phyloP scores from a whole-genome alignment of 352 stramenopile species.

The Phytophthora vignae region DNA sequence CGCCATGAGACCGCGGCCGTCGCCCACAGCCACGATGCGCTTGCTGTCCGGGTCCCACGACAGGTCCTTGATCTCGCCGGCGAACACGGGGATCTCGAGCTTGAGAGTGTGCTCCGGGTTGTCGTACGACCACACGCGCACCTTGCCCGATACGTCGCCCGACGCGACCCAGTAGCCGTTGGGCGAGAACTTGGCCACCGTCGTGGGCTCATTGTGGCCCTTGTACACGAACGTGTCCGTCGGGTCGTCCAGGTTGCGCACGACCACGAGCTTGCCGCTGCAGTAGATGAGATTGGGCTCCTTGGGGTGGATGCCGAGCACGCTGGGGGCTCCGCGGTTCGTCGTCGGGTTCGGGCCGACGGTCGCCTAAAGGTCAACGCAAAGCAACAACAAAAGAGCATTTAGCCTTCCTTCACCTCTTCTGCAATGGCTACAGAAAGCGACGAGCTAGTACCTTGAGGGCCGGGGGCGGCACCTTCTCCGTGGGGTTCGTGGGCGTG shows the following conservation, averaged over 20 bases:
- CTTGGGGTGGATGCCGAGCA: conserved; percentile 84
- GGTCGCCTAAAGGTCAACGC: not conserved
- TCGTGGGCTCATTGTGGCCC: conserved; percentile 93
- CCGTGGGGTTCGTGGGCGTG: conserved; percentile 59
- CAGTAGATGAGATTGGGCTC: conserved; percentile 93
- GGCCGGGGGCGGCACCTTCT: conserved; percentile 57
- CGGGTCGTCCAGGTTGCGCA: conserved; percentile 88
- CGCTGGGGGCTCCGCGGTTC: conserved; percentile 56
- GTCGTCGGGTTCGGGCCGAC: conserved; percentile 47
- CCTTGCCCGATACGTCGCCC: conserved; percentile 90
- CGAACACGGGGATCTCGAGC: conserved; percentile 91
- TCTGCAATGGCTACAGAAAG: not conserved
- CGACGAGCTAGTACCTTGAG: conserved; percentile 16
- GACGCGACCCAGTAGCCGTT: conserved; percentile 96
- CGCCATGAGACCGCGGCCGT: conserved; percentile 81
- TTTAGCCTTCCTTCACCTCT: not conserved
- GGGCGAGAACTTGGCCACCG: conserved; percentile 94
- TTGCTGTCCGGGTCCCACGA: conserved; percentile 97
- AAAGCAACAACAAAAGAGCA: not conserved
- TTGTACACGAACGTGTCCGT: conserved; percentile 95
- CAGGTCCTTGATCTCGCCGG: conserved; percentile 95
- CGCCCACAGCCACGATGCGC: conserved; percentile 91
- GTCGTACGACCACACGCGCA: conserved; percentile 97
- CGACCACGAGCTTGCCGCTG: conserved; percentile 91
- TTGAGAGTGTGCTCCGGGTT: conserved; percentile 97